Evolutionary conservation across 208 protist species (phyloP).

Genomic region (Acanthamoeba quina): DNA sequence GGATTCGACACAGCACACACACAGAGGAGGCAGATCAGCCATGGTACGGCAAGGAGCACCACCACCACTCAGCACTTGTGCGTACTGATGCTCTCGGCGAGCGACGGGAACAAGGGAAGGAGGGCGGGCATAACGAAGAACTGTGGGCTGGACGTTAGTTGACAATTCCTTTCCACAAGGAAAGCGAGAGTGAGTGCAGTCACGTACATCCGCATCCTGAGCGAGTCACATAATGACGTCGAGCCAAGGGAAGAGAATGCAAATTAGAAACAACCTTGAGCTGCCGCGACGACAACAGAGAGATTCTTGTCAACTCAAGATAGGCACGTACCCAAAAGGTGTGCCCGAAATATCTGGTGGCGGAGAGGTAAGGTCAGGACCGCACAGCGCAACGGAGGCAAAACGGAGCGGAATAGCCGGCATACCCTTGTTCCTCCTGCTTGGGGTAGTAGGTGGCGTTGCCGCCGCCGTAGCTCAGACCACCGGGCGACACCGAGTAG

Average conservation of each 20-base stretch:
- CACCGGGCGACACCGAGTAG: slow-evolving; percentile 66
- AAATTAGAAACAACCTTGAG: not conserved
- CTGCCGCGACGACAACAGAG: too few species aligned
- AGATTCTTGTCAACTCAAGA: not conserved
- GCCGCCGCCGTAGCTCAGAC: slow-evolving; percentile 68
- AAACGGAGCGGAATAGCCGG: not conserved
- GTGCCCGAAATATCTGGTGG: slow-evolving; percentile 53
- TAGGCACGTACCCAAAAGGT: slow-evolving; percentile 47
- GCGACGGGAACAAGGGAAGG: slow-evolving; percentile 48
- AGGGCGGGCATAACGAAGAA: slow-evolving; percentile 68
- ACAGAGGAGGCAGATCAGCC: not conserved
- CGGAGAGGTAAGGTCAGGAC: not conserved
- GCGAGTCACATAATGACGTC: too few species aligned
- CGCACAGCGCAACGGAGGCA: not conserved
- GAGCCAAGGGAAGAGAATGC: not conserved
- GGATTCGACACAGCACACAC: not conserved
- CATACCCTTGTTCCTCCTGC: slow-evolving; percentile 66
- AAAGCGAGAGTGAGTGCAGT: not conserved
- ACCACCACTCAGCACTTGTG: too few species aligned
- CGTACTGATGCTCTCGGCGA: slow-evolving; percentile 60
- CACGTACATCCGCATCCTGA: slow-evolving; percentile 64
- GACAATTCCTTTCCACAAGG: not conserved
- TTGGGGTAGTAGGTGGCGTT: slow-evolving; percentile 73
- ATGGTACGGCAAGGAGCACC: too few species aligned
- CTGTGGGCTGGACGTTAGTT: not conserved